A percentile compares a stretch with the other conserved stretches of the same genome.
phyloP scores from a whole-genome alignment of 306 rosid genomes.

The Cyclanthera cordifolia region DNA sequence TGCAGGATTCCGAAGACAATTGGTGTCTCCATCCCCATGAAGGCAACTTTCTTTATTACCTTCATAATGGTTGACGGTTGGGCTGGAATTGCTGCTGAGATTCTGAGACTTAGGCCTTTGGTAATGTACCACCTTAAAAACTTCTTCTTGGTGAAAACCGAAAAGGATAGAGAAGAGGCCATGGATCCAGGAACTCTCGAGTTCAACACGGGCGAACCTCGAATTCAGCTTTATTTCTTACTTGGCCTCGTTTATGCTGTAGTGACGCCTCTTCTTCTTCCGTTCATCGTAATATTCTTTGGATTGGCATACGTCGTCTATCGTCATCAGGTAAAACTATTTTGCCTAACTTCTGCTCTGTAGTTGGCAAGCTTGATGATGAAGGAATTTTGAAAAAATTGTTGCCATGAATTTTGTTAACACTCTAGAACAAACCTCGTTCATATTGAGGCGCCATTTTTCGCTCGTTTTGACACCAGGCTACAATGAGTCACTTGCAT shows the following conservation, averaged over 20 bases:
- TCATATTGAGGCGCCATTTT: background rate
- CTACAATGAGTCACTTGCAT: background rate
- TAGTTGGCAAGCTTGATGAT: background rate
- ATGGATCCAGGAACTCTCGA: constrained; percentile 97
- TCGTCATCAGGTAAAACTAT: constrained; percentile 77
- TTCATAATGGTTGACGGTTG: constrained; percentile 98
- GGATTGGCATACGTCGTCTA: constrained; percentile 73
- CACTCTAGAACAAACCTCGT: background rate
- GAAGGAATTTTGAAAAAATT: background rate
- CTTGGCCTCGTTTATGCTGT: constrained; percentile 94
- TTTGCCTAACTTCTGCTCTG: background rate
- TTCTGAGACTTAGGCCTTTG: constrained; percentile 81
- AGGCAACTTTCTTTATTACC: constrained; percentile 95
- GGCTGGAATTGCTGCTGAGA: constrained; percentile 98
- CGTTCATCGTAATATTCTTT: constrained; percentile 79
- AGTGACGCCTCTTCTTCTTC: constrained; percentile 77
- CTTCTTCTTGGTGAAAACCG: constrained; percentile 76
- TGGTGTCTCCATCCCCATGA: constrained; percentile 96
- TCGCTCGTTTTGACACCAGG: background rate
- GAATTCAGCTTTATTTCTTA: constrained; percentile 82
- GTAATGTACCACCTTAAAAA: constrained; percentile 67
- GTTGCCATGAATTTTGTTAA: background rate
- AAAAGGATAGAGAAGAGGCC: constrained; percentile 91
- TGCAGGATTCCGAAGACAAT: constrained; percentile 83
- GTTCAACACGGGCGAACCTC: constrained; percentile 91